Percentiles rank a stretch among this genome's conserved stretches.
phyloP scores from a whole-genome alignment of 2,329 filamentous ascomycete species.

The Coniochaeta hoffmannii region DNA sequence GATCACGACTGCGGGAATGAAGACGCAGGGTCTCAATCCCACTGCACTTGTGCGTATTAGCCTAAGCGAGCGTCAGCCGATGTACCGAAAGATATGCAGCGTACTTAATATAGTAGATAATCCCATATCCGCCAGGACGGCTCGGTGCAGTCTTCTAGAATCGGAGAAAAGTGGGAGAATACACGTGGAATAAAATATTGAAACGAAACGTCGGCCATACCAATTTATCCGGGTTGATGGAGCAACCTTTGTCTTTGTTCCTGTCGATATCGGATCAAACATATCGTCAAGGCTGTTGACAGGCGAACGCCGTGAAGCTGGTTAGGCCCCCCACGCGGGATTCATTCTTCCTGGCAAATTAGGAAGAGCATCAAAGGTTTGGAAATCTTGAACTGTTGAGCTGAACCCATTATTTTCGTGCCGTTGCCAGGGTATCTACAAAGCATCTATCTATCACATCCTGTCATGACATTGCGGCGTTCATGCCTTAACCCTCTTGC shows the following conservation, averaged over 20 bases:
- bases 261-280: background rate
- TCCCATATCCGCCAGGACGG: background rate
- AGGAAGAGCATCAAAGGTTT: too few species aligned
- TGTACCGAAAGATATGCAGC: background rate
- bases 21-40: background rate
- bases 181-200: background rate
- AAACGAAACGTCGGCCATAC: background rate
- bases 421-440: conserved; percentile 1
- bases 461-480: background rate
- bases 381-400: too few species aligned
- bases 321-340: too few species aligned
- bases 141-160: background rate
- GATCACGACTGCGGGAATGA: background rate
- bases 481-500: conserved; percentile 20
- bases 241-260: background rate
- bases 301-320: background rate
- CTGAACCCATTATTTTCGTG: background rate
- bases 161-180: background rate
- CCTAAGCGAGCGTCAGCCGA: background rate
- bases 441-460: background rate
- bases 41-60: background rate
- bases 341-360: too few species aligned
- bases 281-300: background rate
- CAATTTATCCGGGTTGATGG: background rate
- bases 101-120: background rate